These are phyloP conservation scores for Candida dubliniensis DNA, from an alignment of 1,139 yeast species.

Conservation along the genomic window DNA sequence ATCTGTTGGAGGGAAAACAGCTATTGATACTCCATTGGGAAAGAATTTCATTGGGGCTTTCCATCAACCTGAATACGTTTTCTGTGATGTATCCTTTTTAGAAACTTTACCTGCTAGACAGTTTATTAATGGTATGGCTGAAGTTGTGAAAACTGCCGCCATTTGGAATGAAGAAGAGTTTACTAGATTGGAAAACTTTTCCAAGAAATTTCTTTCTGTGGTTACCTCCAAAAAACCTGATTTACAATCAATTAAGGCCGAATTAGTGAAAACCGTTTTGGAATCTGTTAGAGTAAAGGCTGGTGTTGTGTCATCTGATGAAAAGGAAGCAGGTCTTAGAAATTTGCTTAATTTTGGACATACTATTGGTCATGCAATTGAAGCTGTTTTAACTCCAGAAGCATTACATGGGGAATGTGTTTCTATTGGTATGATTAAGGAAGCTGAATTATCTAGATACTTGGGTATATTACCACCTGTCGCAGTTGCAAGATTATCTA, in stretches of 20 bases:
- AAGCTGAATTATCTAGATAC: constrained; percentile 91
- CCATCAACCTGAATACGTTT: constrained; percentile 91
- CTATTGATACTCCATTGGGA: constrained; percentile 96
- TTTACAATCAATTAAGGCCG: constrained; percentile 65
- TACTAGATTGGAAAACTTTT: constrained; percentile 74
- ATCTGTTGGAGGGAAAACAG: constrained; percentile 97
- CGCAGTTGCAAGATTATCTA: constrained; percentile 86
- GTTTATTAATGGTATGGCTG: constrained; percentile 98
- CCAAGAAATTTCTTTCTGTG: constrained; percentile 64
- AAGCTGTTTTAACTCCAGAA: constrained; percentile 93
- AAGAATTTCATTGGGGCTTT: constrained; percentile 96
- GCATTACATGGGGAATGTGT: constrained; percentile 98
- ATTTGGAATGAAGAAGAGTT: constrained; percentile 94
- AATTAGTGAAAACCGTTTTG: constrained; percentile 73
- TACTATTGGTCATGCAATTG: constrained; percentile 97
- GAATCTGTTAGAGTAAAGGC: constrained; percentile 93
- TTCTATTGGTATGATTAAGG: constrained; percentile 88
- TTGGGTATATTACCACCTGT: constrained; percentile 87
- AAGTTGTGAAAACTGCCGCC: constrained; percentile 96
- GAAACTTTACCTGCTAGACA: constrained; percentile 90
- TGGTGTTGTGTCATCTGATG: constrained; percentile 89
- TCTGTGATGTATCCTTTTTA: constrained; percentile 85
- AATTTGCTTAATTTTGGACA: constrained; percentile 94
- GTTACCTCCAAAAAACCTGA: constrained; percentile 51
- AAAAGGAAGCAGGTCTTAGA: constrained; percentile 92